phyloP scores from a whole-genome alignment of 2,329 filamentous ascomycete species.

The Chrysoporthe puriensis region DNA sequence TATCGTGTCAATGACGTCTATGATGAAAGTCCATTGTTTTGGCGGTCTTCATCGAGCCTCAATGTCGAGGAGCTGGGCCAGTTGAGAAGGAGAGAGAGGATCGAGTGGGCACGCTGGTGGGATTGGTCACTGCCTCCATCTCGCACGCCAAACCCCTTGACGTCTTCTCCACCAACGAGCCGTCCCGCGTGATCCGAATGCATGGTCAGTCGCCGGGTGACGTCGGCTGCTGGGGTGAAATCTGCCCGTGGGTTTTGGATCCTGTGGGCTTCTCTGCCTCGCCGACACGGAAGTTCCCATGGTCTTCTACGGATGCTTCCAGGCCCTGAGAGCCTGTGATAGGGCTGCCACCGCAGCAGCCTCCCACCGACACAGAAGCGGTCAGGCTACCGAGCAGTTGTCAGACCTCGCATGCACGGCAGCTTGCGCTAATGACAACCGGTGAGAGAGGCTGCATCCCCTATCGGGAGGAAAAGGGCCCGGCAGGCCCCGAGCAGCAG shows the following conservation, averaged over 20 bases:
- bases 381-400: background rate
- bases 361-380: background rate
- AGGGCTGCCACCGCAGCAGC: background rate
- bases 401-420: background rate
- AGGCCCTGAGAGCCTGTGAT: background rate
- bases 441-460: background rate
- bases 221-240: background rate
- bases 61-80: background rate
- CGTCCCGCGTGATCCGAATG: background rate
- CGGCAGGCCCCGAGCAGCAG: background rate
- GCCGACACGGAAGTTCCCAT: background rate
- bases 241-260: background rate
- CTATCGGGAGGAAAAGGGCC: background rate
- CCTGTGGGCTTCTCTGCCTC: background rate
- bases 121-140: background rate
- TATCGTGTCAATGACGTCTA: background rate
- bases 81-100: background rate
- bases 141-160: background rate
- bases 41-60: background rate
- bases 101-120: conserved; percentile 2
- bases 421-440: background rate
- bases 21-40: background rate
- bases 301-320: background rate
- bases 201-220: background rate
- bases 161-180: background rate